phyloP scores from a whole-genome alignment of 2,329 filamentous ascomycete species.

The Amphichorda felina region DNA sequence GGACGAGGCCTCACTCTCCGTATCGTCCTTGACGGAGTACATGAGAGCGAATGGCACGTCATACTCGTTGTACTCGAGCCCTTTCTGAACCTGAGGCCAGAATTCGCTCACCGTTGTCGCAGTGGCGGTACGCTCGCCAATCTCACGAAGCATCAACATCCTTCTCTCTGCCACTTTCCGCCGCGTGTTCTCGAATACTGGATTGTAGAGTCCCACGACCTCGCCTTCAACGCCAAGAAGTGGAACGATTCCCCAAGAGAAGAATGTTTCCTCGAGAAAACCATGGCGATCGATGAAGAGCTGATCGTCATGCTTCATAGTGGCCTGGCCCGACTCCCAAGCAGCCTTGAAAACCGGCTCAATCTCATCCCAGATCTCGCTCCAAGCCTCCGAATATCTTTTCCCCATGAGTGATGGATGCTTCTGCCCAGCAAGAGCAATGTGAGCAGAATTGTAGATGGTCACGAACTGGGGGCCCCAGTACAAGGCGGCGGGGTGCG shows the following conservation, averaged over 20 bases:
- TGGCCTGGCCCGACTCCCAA: slow-evolving; percentile 59
- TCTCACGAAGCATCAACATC: slow-evolving; percentile 67
- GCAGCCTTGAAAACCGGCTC: slow-evolving; percentile 57
- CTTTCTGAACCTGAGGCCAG: slow-evolving; percentile 58
- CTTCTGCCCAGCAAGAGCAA: slow-evolving; percentile 61
- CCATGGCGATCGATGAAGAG: slow-evolving; percentile 60
- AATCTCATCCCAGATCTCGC: slow-evolving; percentile 64
- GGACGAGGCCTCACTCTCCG: slow-evolving; percentile 60
- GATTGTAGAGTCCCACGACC: slow-evolving; percentile 68
- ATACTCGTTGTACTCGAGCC: slow-evolving; percentile 60
- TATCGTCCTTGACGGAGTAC: slow-evolving; percentile 63
- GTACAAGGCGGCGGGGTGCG: slow-evolving; percentile 66
- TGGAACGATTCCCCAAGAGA: slow-evolving; percentile 73
- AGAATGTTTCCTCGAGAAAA: slow-evolving; percentile 69
- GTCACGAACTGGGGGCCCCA: slow-evolving; percentile 60
- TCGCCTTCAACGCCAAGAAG: slow-evolving; percentile 63
- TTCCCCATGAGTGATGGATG: slow-evolving; percentile 67
- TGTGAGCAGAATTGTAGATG: slow-evolving; percentile 65
- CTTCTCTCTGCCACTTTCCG: slow-evolving; percentile 67
- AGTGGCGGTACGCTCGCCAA: slow-evolving; percentile 62
- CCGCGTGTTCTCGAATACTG: slow-evolving; percentile 69
- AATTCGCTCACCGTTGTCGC: slow-evolving; percentile 64
- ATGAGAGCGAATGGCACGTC: slow-evolving; percentile 69
- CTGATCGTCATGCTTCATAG: slow-evolving; percentile 74
- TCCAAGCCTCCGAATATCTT: slow-evolving; percentile 56